Evolutionary conservation across 495 filamentous ascomycete genomes (phyloP), one percentile per base, ranked within the genome.

Genomic region (Usnea hakonensis): DNA sequence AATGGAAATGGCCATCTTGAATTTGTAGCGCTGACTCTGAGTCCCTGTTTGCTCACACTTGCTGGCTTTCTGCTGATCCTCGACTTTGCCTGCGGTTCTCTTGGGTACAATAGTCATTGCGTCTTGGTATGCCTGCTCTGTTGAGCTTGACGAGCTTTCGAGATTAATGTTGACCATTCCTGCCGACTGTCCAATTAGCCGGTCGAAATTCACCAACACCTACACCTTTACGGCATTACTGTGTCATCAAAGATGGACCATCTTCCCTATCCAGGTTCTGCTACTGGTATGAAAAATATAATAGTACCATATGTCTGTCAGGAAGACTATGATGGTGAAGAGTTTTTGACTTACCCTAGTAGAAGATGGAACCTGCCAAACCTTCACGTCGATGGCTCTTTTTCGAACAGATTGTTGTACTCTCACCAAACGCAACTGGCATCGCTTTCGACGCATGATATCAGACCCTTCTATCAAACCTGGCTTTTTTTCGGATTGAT

Each of bases 401-500:
- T 40, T 13, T 17, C 55, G 7, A 23, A 46, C 33, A n/a, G n/a
- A 6, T n/a, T 53, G 1, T 14, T 30, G 1, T 30, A 21, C 2
- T n/a, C 13, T 13, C 38, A 58, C 3, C 26, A 16, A 32, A 14
- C 38, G 43, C 21, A 40, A 17, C 16, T 53, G 23, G 13, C 17
- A 1, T n/a, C 4, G 16, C 33, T 63, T 7, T n/a, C 61, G 38
- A 48, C 50, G 13, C 43, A 37, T 11, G 33, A 58, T 30, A 30
- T 53, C 1, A 43, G 52, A 44, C 36, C 61, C n/a, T 26, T 58
- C 7, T 38, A 40, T 43, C 61, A 58, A 26, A 63, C 35, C 19
- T 63, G 43, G 61, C 38, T 58, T 33, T 63, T 63, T 32, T 63
- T 58, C 19, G 61, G 61, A 16, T 16, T 63, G 21, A 26, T 58